phyloP scores from a whole-genome alignment of 805 yeast species.

The Clavispora phyllophila region DNA sequence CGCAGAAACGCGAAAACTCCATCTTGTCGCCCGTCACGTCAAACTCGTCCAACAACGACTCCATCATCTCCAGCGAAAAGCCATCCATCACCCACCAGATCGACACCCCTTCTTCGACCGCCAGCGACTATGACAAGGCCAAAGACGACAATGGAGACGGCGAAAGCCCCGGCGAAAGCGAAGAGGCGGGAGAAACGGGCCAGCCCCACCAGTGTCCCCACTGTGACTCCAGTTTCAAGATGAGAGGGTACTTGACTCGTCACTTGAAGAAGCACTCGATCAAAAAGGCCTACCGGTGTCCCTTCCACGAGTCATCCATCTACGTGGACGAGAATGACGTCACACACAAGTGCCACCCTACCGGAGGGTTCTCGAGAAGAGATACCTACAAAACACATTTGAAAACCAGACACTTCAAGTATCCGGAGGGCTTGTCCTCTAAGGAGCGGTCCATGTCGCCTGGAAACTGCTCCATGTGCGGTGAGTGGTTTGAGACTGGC shows the following conservation, averaged over 20 bases:
- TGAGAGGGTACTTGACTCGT: conserved; percentile 51
- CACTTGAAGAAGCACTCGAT: conserved; percentile 49
- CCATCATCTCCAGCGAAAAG: conserved; percentile 19
- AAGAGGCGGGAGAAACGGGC: conserved; percentile 13
- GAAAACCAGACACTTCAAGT: conserved; percentile 51
- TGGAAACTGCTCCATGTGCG: conserved; percentile 55
- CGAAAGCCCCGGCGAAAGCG: conserved; percentile 2
- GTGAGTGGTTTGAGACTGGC: conserved; percentile 43
- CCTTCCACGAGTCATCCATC: conserved; percentile 39
- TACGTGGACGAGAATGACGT: conserved; percentile 36
- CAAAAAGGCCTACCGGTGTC: conserved; percentile 51
- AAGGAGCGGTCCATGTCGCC: conserved; percentile 37
- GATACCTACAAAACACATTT: conserved; percentile 57
- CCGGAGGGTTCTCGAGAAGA: conserved; percentile 55
- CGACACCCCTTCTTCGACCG: conserved; percentile 26
- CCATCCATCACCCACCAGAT: conserved; percentile 16
- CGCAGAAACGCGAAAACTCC: conserved; percentile 5
- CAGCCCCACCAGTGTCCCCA: conserved; percentile 40
- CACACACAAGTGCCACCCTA: conserved; percentile 48
- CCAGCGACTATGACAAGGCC: conserved; percentile 15
- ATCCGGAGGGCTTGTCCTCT: conserved; percentile 51
- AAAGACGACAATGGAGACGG: conserved; percentile 13
- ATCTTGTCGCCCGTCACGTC: conserved; percentile 35
- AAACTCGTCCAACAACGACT: conserved; percentile 31
- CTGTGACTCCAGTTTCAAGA: conserved; percentile 45